Evolutionary conservation across 1,284 basidiomycete species (phyloP).

Genomic region (Exobasidium rhododendri): DNA sequence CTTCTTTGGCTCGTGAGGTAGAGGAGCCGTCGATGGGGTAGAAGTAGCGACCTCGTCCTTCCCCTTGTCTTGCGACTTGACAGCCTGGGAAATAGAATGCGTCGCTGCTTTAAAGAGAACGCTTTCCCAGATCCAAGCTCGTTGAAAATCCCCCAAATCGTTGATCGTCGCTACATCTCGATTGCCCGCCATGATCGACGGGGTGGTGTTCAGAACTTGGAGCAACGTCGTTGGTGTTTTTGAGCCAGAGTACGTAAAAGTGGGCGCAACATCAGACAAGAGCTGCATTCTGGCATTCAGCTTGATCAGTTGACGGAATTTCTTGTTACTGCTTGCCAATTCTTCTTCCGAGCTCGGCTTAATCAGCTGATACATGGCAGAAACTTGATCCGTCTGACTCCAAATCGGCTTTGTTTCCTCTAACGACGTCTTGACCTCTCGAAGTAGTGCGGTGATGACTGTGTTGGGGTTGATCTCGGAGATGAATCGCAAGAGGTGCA

Average conservation of each 20-base stretch:
- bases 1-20: neutral
- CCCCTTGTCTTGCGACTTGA: neutral
- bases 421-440: conserved; percentile 70
- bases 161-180: conserved; percentile 60
- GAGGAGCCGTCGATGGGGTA: neutral
- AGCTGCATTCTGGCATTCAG: conserved; percentile 76
- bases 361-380: neutral
- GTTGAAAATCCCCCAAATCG: conserved; percentile 76
- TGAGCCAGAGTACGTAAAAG: conserved; percentile 78
- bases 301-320: conserved; percentile 72
- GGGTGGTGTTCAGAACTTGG: conserved; percentile 67
- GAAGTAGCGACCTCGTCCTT: neutral
- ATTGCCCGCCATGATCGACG: neutral
- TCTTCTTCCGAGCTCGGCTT: conserved; percentile 56
- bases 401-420: conserved; percentile 71
- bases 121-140: conserved; percentile 81
- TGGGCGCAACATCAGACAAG: conserved; percentile 81
- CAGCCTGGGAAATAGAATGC: conserved; percentile 11
- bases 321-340: conserved; percentile 61
- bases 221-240: conserved; percentile 73
- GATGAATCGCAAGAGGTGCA: conserved; percentile 82
- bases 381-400: conserved; percentile 39
- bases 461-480: conserved; percentile 78
- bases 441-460: conserved; percentile 70
- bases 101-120: conserved; percentile 65